These are phyloP conservation scores for Ustilago trichophora DNA, from an alignment of 1,284 basidiomycete genomes.

Conservation along the genomic window DNA sequence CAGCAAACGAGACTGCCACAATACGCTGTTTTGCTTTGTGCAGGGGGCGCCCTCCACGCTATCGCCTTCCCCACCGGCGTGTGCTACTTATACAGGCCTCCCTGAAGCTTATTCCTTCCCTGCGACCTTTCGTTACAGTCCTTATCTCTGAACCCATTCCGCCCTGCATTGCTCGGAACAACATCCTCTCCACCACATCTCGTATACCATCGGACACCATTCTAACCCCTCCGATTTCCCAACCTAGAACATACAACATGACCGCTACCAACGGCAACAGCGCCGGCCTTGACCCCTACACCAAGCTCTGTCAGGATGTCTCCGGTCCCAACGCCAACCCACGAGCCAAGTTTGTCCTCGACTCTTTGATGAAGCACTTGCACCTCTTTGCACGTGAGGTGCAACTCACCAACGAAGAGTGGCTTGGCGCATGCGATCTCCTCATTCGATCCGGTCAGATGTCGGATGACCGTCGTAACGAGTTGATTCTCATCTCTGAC, in stretches of 20 bases:
- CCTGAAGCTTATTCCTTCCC: background rate
- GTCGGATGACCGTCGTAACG: constrained; percentile 66
- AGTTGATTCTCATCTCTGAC: constrained; percentile 67
- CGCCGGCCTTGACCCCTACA: constrained; percentile 30
- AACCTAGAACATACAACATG: constrained; percentile 4
- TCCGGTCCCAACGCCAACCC: constrained; percentile 60
- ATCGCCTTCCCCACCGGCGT: background rate
- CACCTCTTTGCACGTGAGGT: constrained; percentile 65
- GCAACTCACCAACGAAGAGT: constrained; percentile 66
- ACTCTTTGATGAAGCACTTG: constrained; percentile 66
- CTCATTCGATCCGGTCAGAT: constrained; percentile 67
- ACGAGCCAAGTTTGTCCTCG: constrained; percentile 65
- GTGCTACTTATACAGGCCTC: background rate
- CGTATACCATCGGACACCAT: background rate
- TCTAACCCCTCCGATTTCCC: too few species aligned
- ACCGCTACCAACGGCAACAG: constrained; percentile 17
- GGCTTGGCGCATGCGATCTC: constrained; percentile 66
- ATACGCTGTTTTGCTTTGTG: too few species aligned
- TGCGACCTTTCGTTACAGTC: background rate
- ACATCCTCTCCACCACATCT: background rate
- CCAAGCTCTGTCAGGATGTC: constrained; percentile 33
- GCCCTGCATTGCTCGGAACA: background rate
- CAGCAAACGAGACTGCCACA: constrained; percentile 1
- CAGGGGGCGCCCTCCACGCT: background rate
- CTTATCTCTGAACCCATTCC: background rate